Evolutionary conservation across 2,329 filamentous ascomycete species (phyloP), one percentile per base, ranked within the genome.

Genomic region (Fusarium buxicola): DNA sequence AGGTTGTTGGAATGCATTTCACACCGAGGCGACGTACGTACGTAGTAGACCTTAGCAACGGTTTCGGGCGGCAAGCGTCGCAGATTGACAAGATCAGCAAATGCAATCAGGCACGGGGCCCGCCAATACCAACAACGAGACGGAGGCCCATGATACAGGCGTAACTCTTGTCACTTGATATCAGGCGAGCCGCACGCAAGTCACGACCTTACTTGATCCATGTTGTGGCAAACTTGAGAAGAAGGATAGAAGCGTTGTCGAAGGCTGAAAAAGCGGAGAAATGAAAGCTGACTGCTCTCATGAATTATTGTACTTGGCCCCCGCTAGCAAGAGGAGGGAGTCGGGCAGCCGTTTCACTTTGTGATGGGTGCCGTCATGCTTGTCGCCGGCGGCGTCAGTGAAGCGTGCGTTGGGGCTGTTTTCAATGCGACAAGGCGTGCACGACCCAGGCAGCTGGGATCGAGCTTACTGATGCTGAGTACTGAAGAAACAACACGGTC

Each of bases 241-340:
- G 47, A 21, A 54, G 55, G 55, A 58, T 65, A 65, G 63, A 65
- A 65, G 58, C 58, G 52, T 65, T 63, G 50, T 65, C 54, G 63
- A 65, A 55, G 62, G 45, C 38, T 35, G 43, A 43, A 41, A 32
- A 38, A 46, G 63, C 66, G 63, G 63, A 56, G 54, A 45, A 21
- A 21, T 30, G 31, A 25, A 21, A 21, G 21, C 21, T 6, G 21
- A 21, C 21, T 4, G 21, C 21, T 21, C n/a, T n/a, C 7, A 32
- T 32, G 36, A 32, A 24, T n/a, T n/a, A 16, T 52, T 45, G 27
- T n/a, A n/a, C n/a, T n/a, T n/a, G n/a, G 13, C 34, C 28, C 41
- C 44, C 43, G 36, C 51, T 30, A 55, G 18, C 16, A 49, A 59
- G 46, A 63, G 44, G 44, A 62, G 40, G 27, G 46, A 63, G 44